Evolutionary conservation across 768 basidiomycete genomes (phyloP), one percentile per base, ranked within the genome.

Genomic region (Tylopilus sp.): DNA sequence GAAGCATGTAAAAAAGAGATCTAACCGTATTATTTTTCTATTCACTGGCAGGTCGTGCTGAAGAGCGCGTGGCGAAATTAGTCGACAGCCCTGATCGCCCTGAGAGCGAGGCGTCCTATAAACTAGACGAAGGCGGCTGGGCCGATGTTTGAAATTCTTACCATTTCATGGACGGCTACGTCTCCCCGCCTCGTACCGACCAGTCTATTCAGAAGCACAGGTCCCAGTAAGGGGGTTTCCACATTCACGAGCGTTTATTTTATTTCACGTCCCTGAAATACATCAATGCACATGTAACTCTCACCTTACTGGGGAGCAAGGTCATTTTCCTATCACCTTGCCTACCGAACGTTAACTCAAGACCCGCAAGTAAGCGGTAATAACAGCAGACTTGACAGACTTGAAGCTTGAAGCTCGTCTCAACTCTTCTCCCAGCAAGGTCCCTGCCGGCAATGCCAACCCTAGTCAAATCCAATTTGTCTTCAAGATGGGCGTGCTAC

Each of bases 61-160:
- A 93, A 69, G 91, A 93, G 71, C 87, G 91, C 56, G 90, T 93
- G 26, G 91, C 91, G 8, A 93, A 93, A 64, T 76, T 93, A 4
- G 92, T 93, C 25, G 91, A 93, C 67, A 92, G 89, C 62, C 91
- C 91, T 6, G 91, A 93, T 62, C 80, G 85, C 43, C 91, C 91
- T 17, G 91, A 93, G 71, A 91, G 89, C 66, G 91, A 93, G 70
- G 91, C 92, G 9, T 89, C 91, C 4, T 93, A 93, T 71, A 93
- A 92, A 67, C 74, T 93, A 26, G 89, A 92, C 63, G 91, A 92
- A 76, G 91, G 91, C 34, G 91, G 91, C 28, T 93, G 91, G 91
- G 78, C 83, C 19, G 91, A 93, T 64, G 83, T 92, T 54, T 93
- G 67, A 82, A 49, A 46, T 4, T n/a, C 3, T 38, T 40, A 19